These are phyloP conservation scores for Pichia heedii DNA, from an alignment of 805 yeast genomes.

Conservation along the genomic window DNA sequence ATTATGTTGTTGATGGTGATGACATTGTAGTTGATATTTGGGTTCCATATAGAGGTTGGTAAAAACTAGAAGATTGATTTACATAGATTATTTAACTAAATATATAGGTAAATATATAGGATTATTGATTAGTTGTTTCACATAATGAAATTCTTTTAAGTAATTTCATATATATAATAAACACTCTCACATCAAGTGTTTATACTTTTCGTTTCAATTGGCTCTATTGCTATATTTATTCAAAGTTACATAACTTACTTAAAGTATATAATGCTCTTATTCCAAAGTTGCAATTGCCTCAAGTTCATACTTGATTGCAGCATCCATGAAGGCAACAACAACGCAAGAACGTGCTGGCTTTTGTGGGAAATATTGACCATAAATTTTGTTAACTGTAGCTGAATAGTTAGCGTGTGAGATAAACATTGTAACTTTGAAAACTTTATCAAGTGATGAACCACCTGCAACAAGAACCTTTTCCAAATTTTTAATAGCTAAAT, in stretches of 20 bases:
- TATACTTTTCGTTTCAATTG: too few relatives aligned
- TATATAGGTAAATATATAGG: too few relatives aligned
- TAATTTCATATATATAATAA: neutral
- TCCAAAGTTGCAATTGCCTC: slow-evolving; percentile 31
- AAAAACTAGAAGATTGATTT: slow-evolving; percentile 18
- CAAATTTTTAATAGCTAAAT: slow-evolving; percentile 34
- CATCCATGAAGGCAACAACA: slow-evolving; percentile 41
- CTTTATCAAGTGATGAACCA: slow-evolving; percentile 37
- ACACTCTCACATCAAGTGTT: too few relatives aligned
- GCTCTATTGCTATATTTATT: too few relatives aligned
- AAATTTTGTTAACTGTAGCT: slow-evolving; percentile 35
- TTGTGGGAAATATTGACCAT: slow-evolving; percentile 35
- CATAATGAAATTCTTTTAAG: too few relatives aligned
- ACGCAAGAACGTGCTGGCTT: slow-evolving; percentile 47
- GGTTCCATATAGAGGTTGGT: slow-evolving; percentile 19
- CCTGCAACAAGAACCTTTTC: slow-evolving; percentile 31
- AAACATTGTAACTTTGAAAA: slow-evolving; percentile 40
- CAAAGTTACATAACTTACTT: too few relatives aligned
- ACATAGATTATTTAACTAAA: neutral
- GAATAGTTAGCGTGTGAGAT: slow-evolving; percentile 35
- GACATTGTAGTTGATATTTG: slow-evolving; percentile 27
- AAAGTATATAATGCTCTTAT: neutral
- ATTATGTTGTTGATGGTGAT: slow-evolving; percentile 41
- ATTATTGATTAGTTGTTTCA: too few relatives aligned
- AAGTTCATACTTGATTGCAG: slow-evolving; percentile 38